Evolutionary conservation across 2,329 filamentous ascomycete species (phyloP), one percentile per base, ranked within the genome.

Genomic region (Penicillium sclerotiorum): DNA sequence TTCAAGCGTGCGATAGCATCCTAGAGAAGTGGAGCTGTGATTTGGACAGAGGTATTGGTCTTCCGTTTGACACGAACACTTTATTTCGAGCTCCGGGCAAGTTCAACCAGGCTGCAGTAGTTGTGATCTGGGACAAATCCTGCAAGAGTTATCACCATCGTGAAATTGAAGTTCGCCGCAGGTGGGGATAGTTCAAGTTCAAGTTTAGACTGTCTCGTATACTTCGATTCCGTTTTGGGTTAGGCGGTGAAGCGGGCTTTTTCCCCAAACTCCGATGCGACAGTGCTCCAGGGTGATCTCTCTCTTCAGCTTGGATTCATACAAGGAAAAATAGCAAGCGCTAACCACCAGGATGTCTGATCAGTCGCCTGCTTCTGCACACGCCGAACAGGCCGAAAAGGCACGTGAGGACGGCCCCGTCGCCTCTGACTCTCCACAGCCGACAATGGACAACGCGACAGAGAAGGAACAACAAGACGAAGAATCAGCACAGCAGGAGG

Each of bases 401-500:
- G 90, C 95, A 76, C 92, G 88, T 43, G 85, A 89, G 75, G 90
- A 89, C 65, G 89, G 89, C 22, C 89, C 95, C 73, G 89, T 90
- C 53, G 85, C 89, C 58, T 90, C 95, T 77, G 90, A 94, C 69
- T 95, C 74, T 79, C 88, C 90, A 45, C 89, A 95, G 28, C 45
- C 77, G 45, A 54, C 30, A 44, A 38, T 50, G 25, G 45, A 57
- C 21, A 52, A 52, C 25, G 36, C 54, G 43, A 45, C 52, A 33
- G 43, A 52, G 39, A 25, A 52, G 20, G 47, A 63, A 47, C 52
- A 57, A 22, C 50, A 57, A 13, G 28, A 43, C 18, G 42, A 54
- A 12, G 53, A 51, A 9, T 41, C 53, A 23, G 45, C 95, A 70
- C 60, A 63, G 22, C 8, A 78, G 21, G 32, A 55, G 8, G 38